Conservation (phyloP, 805 yeast genomes). For the Barnettozyma sucrosica region DNA sequence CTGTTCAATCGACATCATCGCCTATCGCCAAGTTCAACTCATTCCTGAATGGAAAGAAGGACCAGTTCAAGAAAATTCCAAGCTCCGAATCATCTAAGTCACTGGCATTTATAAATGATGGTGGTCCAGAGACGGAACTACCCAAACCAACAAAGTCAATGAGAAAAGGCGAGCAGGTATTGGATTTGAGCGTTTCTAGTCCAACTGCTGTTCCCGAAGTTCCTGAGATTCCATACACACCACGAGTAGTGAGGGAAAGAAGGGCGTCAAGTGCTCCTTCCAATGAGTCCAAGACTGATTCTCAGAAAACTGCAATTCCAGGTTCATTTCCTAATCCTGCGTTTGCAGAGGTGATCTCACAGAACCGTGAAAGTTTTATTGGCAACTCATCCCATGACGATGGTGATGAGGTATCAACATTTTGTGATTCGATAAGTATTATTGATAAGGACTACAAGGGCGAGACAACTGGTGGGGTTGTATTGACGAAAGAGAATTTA, state of each 20-base stretch:
- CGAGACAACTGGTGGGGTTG: neutral
- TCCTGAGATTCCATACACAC: constrained; percentile 23
- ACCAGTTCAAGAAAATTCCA: constrained; percentile 12
- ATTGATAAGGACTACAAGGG: constrained; percentile 9
- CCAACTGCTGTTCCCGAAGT: constrained; percentile 6
- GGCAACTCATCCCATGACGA: constrained; percentile 9
- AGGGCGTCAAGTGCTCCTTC: constrained; percentile 8
- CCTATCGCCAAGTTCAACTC: constrained; percentile 23
- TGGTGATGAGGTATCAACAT: neutral
- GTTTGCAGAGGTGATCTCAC: constrained; percentile 12
- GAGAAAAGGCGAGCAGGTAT: neutral
- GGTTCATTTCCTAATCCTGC: neutral
- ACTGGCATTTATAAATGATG: constrained; percentile 24
- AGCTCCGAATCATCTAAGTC: constrained; percentile 21
- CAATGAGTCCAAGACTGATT: neutral
- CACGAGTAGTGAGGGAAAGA: constrained; percentile 12
- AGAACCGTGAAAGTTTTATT: constrained; percentile 16
- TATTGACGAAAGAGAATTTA: no score
- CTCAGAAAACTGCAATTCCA: neutral
- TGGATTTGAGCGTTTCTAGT: neutral
- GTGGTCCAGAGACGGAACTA: constrained; percentile 11
- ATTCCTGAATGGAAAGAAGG: constrained; percentile 8
- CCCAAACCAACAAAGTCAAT: neutral
- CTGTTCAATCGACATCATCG: constrained; percentile 20
- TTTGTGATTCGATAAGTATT: neutral